Conservation (phyloP, 768 basidiomycete species). For the Phylloporus arenicola region DNA sequence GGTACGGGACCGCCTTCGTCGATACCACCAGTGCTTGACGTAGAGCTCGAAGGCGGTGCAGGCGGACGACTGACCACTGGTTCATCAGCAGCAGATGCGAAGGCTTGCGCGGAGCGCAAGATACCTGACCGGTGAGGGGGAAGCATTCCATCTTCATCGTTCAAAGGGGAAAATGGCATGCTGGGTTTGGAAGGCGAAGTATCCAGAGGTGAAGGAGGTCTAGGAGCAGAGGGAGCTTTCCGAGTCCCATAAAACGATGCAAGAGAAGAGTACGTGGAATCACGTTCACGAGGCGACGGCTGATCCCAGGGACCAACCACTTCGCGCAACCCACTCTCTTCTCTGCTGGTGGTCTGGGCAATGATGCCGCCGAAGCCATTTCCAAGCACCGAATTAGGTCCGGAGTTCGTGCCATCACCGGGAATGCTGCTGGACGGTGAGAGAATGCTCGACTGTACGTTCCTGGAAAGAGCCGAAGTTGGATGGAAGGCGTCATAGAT, state of each 20-base stretch:
- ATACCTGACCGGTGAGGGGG: constrained; percentile 27
- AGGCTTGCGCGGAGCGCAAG: constrained; percentile 24
- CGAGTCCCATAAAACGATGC: constrained; percentile 26
- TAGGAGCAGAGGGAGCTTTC: constrained; percentile 19
- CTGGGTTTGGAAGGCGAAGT: constrained; percentile 23
- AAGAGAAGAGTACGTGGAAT: constrained; percentile 18
- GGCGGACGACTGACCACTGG: constrained; percentile 26
- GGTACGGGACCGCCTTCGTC: constrained; percentile 24
- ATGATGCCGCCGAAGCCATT: constrained; percentile 24
- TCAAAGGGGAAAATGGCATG: constrained; percentile 21
- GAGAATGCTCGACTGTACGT: constrained; percentile 20
- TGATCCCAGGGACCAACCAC: constrained; percentile 31
- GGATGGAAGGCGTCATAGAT: constrained; percentile 81
- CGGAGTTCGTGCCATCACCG: constrained; percentile 13
- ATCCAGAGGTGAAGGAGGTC: constrained; percentile 25
- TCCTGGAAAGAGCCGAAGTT: constrained; percentile 34
- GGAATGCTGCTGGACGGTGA: constrained; percentile 14
- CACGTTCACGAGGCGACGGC: constrained; percentile 31
- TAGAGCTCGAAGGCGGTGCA: constrained; percentile 33
- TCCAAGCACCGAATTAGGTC: constrained; percentile 19
- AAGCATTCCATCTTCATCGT: constrained; percentile 31
- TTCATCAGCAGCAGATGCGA: constrained; percentile 23
- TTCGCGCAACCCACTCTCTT: constrained; percentile 23
- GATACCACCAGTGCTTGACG: constrained; percentile 44
- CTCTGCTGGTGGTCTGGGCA: constrained; percentile 21